Evolutionary conservation across 2,329 filamentous ascomycete genomes (phyloP), one percentile per base, ranked within the genome.

Genomic region (Blastomyces emzantsi): DNA sequence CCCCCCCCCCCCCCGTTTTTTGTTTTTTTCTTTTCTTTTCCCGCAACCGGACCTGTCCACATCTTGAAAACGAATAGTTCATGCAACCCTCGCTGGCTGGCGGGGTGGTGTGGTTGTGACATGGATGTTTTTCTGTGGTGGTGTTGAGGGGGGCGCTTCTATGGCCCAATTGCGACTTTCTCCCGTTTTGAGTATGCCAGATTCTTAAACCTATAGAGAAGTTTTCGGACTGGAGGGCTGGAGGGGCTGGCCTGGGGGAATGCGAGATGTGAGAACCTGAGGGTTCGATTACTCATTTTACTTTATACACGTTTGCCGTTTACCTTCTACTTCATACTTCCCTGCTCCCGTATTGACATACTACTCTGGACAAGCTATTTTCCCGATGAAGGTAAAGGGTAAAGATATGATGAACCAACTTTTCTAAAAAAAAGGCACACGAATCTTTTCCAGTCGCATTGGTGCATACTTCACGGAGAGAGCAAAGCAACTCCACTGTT

Each of bases 11-110:
- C 33, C 33, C 33, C 33, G 1, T 36, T 36, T 36, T 1, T 36
- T 36, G 1, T 30, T 30, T 30, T 36, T 30, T 36, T 36, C 33
- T 36, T 36, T 22, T 49, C n/a, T 49, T 22, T 39, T 36, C n/a
- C 55, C n/a, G 19, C 36, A 3, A 41, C 13, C 36, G 36, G n/a
- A 5, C 17, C n/a, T 41, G n/a, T 58, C 33, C 55, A 43, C 55
- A 57, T 43, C 19, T 58, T n/a, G 11, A n/a, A 36, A 58, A 41
- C 57, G 43, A 60, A 60, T 43, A 60, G 57, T 60, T 60, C 57
- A 49, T 60, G 57, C 41, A 45, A 36, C 43, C 41, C 7, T 49
- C 43, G 57, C 57, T 58, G 55, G 55, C 55, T 58, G 55, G 36
- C 55, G 13, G 33, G 36, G 36, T 43, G 15, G 28, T 28, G 36